Evolutionary conservation across 2,329 filamentous ascomycete genomes (phyloP), one percentile per base, ranked within the genome.

Genomic region (Fusarium euwallaceae): DNA sequence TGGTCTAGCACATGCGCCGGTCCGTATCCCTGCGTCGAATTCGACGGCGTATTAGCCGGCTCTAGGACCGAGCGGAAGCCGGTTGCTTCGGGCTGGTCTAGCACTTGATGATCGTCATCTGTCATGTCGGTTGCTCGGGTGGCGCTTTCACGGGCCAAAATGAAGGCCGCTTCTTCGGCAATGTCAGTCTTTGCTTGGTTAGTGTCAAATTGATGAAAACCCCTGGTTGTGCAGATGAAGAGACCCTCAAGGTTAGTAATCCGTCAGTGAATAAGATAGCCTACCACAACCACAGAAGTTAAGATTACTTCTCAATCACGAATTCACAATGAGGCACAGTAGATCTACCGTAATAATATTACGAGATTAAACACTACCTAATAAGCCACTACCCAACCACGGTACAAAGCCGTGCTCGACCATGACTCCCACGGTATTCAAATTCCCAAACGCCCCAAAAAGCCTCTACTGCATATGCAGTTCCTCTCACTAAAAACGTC

Each of bases 151-250:
- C 62, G 24, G 41, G 62, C 36, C n/a, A 64, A 58, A 45, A 36
- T 34, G 17, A 36, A 55, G 34, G 29, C 17, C 22, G 12, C 17
- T 37, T 45, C 45, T 43, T 58, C 27, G 36, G 48, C 10, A 45
- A 29, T 36, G 22, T 8, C 24, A 51, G 86, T 43, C 45, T n/a
- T 59, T 36, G n/a, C 34, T 43, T n/a, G 20, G n/a, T 14, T 36
- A 37, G 27, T 61, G 37, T 45, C 24, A 2, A 27, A 64, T 3
- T 55, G 22, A 55, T 27, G 22, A 20, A 22, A 22, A 55, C 48
- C 48, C 45, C 48, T 55, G 48, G 24, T 32, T 55, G 17, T 55
- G 27, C 17, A 32, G 48, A 29, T 32, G 27, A 53, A 53, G 48
- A 32, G 8, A n/a, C 4, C 17, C 16, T 56, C 7, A 24, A 34